Base-by-base conservation (phyloP, 106 monocot genomes). In the Iris macrosiphon region DNA sequence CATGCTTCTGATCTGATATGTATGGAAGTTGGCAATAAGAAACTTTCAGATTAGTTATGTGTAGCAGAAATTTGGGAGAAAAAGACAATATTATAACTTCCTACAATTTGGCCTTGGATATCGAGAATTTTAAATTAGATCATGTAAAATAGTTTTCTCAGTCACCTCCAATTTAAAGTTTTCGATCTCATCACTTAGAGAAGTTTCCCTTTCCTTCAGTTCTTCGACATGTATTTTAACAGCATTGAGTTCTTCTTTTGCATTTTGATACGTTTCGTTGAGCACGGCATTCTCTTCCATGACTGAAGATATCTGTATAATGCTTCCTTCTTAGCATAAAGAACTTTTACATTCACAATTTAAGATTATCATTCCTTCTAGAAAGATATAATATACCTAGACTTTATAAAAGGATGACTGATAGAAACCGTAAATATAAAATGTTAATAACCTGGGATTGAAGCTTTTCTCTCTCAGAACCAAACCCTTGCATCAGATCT, bases 391-490 rank as follows among this genome's bases (percentile, higher is more conserved):
- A n/a, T n/a, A n/a, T n/a, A n/a, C n/a, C n/a, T n/a, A n/a, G n/a
- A n/a, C n/a, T n/a, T n/a, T n/a, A n/a, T n/a, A n/a, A n/a, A n/a
- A n/a, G n/a, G n/a, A n/a, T n/a, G n/a, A n/a, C n/a, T n/a, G n/a
- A n/a, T n/a, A n/a, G n/a, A n/a, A n/a, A n/a, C n/a, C n/a, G n/a
- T n/a, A n/a, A n/a, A n/a, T n/a, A n/a, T n/a, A n/a, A n/a, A n/a
- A n/a, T n/a, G n/a, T n/a, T n/a, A n/a, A 61, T 70, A 28, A 89
- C 89, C 89, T 83, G 84, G 45, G 62, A 66, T 57, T 89, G 77
- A 20, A 85, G 71, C 49, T 62, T 70, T 46, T 78, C 70, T 29
- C 62, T 60, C 3, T 87, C 82, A 38, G 67, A 69, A 38, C 39
- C 43, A 73, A 73, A 50, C 43, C 72, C 75, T 42, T 69, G 51